These are phyloP conservation scores for Pichia kluyveri DNA, from an alignment of 805 yeast species.

Conservation along the genomic window DNA sequence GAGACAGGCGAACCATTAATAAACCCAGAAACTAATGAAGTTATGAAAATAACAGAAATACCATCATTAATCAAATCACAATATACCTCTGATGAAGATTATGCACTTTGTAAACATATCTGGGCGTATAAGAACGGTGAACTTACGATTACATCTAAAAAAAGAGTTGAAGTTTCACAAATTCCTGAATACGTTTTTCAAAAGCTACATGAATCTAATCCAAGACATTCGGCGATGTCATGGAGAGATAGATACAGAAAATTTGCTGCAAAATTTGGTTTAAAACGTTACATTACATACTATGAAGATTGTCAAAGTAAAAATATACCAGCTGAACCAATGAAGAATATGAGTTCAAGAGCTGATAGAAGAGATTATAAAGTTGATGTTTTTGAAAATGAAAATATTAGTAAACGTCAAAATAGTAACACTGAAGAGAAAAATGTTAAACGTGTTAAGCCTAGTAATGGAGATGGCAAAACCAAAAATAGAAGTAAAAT, in stretches of 20 bases:
- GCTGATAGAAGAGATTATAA: constrained; percentile 22
- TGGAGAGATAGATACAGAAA: constrained; percentile 80
- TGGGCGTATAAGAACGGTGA: constrained; percentile 16
- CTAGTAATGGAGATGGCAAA: neutral
- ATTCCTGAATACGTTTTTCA: constrained; percentile 33
- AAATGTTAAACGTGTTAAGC: neutral
- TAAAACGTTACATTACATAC: constrained; percentile 45
- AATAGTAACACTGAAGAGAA: neutral
- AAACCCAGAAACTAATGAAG: constrained; percentile 33
- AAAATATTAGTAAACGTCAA: constrained; percentile 8
- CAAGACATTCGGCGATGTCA: constrained; percentile 56
- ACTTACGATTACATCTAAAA: constrained; percentile 8
- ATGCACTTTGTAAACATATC: constrained; percentile 36
- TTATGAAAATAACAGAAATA: constrained; percentile 31
- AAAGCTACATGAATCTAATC: constrained; percentile 29
- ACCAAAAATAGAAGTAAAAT: neutral
- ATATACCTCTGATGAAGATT: constrained; percentile 67
- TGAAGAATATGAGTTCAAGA: constrained; percentile 47
- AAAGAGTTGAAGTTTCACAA: constrained; percentile 16
- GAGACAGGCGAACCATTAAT: constrained; percentile 31
- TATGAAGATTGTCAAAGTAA: constrained; percentile 35
- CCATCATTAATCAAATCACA: constrained; percentile 49
- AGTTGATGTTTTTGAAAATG: constrained; percentile 10
- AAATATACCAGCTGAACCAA: constrained; percentile 41
- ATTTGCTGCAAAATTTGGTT: constrained; percentile 55